Base-by-base conservation (phyloP, 2,329 filamentous ascomycete species). In the Diaporthe sp. region DNA sequence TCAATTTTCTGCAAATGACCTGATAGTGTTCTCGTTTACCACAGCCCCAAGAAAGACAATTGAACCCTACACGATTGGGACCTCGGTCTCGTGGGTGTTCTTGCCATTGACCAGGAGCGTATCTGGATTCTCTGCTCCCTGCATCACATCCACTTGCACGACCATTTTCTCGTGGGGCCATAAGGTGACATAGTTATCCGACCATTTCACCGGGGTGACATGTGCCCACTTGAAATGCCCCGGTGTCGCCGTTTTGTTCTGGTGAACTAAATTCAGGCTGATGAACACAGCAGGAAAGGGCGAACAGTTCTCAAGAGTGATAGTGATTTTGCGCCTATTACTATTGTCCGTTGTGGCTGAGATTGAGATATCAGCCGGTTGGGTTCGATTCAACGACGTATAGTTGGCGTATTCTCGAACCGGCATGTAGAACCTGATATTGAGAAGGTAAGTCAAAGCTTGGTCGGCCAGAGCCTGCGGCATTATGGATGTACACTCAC, bases 201-300 rank as follows among this genome's bases (percentile, higher is more conserved):
- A 87, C 90, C 91, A 92, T 27, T 83, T 82, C 0, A 90, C 85
- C 0, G 90, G 88, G 6, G 85, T 76, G 0, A 91, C 83, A 68
- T 90, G 88, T 0, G 81, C 76, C 56, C 72, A 71, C 19, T 55
- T 58, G 42, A n/a, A 22, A 2, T 39, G 10, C 6, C 42, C 63
- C 25, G 58, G n/a, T n/a, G 17, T 50, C 27, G 30, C 22, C 2
- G 27, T n/a, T 0, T 85, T 85, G 0, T 79, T 74, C 3, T 71
- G 75, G 75, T 90, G 84, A 0, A 90, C 83, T 1, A 91, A 79
- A 59, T 85, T 86, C 39, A 92, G 71, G 2, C 86, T 82, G 12
- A 92, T 77, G 75, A 92, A 92, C 59, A 92, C 87, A 0, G 90
- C 91, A 0, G 91, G 91, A 0, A 88, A 79, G 0, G 81, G 71